These are phyloP conservation scores for Suillus cothurnatus DNA, from an alignment of 768 basidiomycete species.

Conservation along the genomic window DNA sequence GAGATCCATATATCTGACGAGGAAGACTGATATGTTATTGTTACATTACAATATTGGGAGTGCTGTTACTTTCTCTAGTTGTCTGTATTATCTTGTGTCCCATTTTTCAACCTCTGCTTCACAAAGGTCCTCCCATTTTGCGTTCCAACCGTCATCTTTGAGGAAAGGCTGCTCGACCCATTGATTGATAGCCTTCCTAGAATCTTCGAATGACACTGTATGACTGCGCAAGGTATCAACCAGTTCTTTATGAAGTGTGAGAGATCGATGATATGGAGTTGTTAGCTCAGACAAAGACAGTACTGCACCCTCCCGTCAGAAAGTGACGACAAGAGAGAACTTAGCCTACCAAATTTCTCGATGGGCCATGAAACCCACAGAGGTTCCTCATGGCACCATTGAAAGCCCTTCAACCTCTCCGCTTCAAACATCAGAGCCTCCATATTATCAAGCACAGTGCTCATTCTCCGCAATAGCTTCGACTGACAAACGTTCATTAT, in stretches of 20 bases:
- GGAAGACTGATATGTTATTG: conserved; percentile 47
- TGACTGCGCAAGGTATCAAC: conserved; percentile 63
- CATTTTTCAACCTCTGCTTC: conserved; percentile 76
- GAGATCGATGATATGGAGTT: conserved; percentile 66
- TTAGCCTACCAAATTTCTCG: conserved; percentile 65
- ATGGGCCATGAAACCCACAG: conserved; percentile 85
- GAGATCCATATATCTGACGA: conserved; percentile 92
- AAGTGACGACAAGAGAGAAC: not conserved
- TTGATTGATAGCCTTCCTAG: conserved; percentile 58
- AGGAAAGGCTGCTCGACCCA: conserved; percentile 76
- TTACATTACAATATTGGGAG: conserved; percentile 12
- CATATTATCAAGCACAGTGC: conserved; percentile 59
- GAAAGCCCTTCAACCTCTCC: conserved; percentile 67
- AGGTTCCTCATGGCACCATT: conserved; percentile 70
- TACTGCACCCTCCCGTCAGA: conserved; percentile 39
- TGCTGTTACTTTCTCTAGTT: conserved; percentile 15
- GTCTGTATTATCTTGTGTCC: conserved; percentile 39
- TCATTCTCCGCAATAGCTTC: conserved; percentile 73
- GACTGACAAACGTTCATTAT: conserved; percentile 41
- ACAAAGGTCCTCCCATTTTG: conserved; percentile 78
- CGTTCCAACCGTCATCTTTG: conserved; percentile 68
- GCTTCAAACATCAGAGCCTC: conserved; percentile 70
- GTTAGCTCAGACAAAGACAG: conserved; percentile 57
- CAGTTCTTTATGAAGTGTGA: conserved; percentile 56
- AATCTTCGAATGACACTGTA: conserved; percentile 68